These are phyloP conservation scores for Kwoniella sp. DNA, from an alignment of 768 basidiomycete genomes.

Conservation along the genomic window DNA sequence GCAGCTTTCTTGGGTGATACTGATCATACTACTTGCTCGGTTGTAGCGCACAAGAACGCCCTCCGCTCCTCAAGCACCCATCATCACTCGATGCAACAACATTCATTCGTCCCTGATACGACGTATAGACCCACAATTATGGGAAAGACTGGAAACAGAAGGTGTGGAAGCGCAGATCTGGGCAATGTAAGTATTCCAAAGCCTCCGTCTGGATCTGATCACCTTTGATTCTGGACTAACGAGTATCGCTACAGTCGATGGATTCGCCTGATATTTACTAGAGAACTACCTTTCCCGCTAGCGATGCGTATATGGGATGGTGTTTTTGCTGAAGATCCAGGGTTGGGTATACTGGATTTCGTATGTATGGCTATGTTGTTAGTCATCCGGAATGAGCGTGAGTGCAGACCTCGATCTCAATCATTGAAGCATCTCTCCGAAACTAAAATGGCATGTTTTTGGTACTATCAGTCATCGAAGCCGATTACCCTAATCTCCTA, in stretches of 20 bases:
- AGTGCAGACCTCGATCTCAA: slow-evolving; percentile 52
- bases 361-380: slow-evolving; percentile 93
- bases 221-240: too few relatives aligned
- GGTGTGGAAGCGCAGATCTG: slow-evolving; percentile 96
- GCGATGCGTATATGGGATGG: slow-evolving; percentile 95
- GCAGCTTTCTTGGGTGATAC: slow-evolving; percentile 55
- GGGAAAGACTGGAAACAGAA: slow-evolving; percentile 70
- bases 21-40: slow-evolving; percentile 39
- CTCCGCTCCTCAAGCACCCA: slow-evolving; percentile 66
- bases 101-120: slow-evolving; percentile 75
- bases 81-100: slow-evolving; percentile 76
- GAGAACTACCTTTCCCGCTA: slow-evolving; percentile 80
- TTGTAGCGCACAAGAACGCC: slow-evolving; percentile 59
- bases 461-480: slow-evolving; percentile 67
- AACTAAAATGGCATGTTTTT: slow-evolving; percentile 27
- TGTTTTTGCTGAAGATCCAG: slow-evolving; percentile 81
- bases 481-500: slow-evolving; percentile 83
- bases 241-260: slow-evolving; percentile 86
- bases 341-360: slow-evolving; percentile 77
- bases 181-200: slow-evolving; percentile 71
- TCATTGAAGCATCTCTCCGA: slow-evolving; percentile 13
- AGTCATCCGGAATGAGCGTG: slow-evolving; percentile 84
- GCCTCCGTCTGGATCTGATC: neutral
- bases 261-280: slow-evolving; percentile 87
- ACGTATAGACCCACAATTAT: slow-evolving; percentile 76